A percentile compares a stretch with the other conserved stretches of the same genome.
phyloP scores from a whole-genome alignment of 108 stramenopile species.

The Cyclotella cryptica region DNA sequence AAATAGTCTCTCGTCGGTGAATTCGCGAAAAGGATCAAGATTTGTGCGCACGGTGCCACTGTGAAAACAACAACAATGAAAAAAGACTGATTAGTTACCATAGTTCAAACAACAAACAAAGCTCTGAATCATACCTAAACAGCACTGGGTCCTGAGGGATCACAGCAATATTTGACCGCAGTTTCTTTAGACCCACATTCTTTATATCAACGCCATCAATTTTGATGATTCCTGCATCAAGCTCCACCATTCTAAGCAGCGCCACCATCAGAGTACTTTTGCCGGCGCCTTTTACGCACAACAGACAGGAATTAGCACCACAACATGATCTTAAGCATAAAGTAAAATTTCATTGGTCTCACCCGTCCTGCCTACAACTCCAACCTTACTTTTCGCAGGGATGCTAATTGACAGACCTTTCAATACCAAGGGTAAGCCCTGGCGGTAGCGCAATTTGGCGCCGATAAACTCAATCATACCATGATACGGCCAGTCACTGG shows the following conservation, averaged over 20 bases:
- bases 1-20: constrained; percentile 59
- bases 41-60: constrained; percentile 90
- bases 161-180: constrained; percentile 87
- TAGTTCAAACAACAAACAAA: background rate
- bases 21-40: constrained; percentile 91
- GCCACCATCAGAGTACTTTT: constrained; percentile 92
- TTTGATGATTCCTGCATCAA: constrained; percentile 70
- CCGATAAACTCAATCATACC: constrained; percentile 80
- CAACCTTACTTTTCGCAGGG: constrained; percentile 76
- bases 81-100: background rate
- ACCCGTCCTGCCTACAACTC: constrained; percentile 88
- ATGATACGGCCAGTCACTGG: constrained; percentile 68
- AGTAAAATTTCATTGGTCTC: constrained; percentile 19
- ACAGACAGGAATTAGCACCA: constrained; percentile 11
- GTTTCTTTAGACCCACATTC: constrained; percentile 73
- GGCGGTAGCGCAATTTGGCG: constrained; percentile 81
- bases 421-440: constrained; percentile 85
- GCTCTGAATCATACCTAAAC: constrained; percentile 49
- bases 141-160: constrained; percentile 98
- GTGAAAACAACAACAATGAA: background rate
- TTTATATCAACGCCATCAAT: constrained; percentile 92
- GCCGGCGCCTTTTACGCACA: constrained; percentile 73
- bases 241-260: constrained; percentile 80
- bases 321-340: background rate
- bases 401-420: constrained; percentile 84